These are phyloP conservation scores for Brettanomyces custersianus DNA, from an alignment of 805 yeast species.

Conservation along the genomic window DNA sequence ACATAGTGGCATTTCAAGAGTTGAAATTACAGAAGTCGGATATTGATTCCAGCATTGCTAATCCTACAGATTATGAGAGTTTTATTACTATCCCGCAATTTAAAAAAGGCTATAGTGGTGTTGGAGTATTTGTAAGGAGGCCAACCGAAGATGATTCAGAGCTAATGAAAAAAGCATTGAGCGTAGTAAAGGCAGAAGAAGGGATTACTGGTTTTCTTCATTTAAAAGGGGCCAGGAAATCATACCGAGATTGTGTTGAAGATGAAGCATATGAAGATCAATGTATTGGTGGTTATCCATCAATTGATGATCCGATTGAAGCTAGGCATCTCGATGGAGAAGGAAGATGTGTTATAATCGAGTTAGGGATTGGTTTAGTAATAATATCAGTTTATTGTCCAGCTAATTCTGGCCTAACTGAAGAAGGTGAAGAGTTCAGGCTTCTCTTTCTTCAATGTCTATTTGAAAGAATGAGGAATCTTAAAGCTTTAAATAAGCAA, in stretches of 20 bases:
- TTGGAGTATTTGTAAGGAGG: slow-evolving; percentile 65
- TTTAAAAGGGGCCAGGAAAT: slow-evolving; percentile 10
- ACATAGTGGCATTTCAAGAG: slow-evolving; percentile 82
- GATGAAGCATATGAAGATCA: slow-evolving; percentile 6
- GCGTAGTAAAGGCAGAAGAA: slow-evolving; percentile 73
- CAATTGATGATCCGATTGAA: slow-evolving; percentile 25
- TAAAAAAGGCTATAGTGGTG: slow-evolving; percentile 88
- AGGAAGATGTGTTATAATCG: slow-evolving; percentile 75
- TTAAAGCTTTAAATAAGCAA: slow-evolving; percentile 49
- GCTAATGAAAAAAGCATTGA: slow-evolving; percentile 28
- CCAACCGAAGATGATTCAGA: slow-evolving; percentile 37
- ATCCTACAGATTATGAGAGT: slow-evolving; percentile 49
- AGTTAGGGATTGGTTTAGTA: slow-evolving; percentile 53
- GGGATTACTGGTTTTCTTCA: slow-evolving; percentile 71
- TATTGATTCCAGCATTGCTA: slow-evolving; percentile 25
- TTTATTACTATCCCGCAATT: slow-evolving; percentile 59
- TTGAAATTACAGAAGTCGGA: slow-evolving; percentile 55
- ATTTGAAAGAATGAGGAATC: slow-evolving; percentile 50
- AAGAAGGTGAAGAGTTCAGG: slow-evolving; percentile 54
- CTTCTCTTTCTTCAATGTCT: slow-evolving; percentile 48
- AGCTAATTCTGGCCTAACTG: slow-evolving; percentile 72
- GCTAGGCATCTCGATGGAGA: slow-evolving; percentile 57
- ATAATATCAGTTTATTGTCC: slow-evolving; percentile 77
- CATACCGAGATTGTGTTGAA: slow-evolving; percentile 20
- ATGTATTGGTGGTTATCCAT: slow-evolving; percentile 69